phyloP scores from a whole-genome alignment of 164 flowering plant species.

The Brasenia schreberi region DNA sequence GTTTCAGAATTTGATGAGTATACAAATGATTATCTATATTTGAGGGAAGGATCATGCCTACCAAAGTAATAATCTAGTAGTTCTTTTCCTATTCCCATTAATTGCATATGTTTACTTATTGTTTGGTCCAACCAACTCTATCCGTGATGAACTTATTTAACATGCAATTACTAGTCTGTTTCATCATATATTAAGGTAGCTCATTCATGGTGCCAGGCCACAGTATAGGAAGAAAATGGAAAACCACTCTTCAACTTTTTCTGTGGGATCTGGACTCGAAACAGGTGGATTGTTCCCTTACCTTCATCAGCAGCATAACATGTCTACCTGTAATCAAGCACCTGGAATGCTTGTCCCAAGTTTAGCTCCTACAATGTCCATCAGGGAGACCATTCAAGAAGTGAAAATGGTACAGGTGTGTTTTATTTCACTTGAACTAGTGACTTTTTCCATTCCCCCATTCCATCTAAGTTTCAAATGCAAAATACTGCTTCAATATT shows the following conservation, averaged over 20 bases:
- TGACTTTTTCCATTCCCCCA: neutral
- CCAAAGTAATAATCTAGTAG: conserved; percentile 54
- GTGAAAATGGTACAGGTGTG: conserved; percentile 88
- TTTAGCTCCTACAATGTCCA: conserved; percentile 64
- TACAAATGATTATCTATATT: conserved; percentile 91
- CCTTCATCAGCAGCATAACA: conserved; percentile 6
- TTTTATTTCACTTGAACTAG: neutral
- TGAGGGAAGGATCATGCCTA: conserved; percentile 74
- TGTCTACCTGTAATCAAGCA: conserved; percentile 22
- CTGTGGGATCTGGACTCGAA: conserved; percentile 24
- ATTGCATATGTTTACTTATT: too few species aligned
- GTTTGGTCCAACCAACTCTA: too few species aligned
- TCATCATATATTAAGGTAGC: too few species aligned
- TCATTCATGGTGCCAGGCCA: conserved; percentile 47
- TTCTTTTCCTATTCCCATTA: neutral
- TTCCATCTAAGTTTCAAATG: neutral
- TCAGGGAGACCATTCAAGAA: conserved; percentile 74
- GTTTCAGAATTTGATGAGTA: conserved; percentile 94
- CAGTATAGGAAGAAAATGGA: conserved; percentile 39
- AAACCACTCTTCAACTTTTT: conserved; percentile 32
- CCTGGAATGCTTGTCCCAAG: conserved; percentile 64
- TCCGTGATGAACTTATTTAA: neutral
- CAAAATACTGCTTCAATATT: neutral
- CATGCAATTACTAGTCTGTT: neutral
- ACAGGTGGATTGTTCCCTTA: conserved; percentile 7